Evolutionary conservation across 2,329 filamentous ascomycete genomes (phyloP).

Genomic region (Xylaria multiplex): DNA sequence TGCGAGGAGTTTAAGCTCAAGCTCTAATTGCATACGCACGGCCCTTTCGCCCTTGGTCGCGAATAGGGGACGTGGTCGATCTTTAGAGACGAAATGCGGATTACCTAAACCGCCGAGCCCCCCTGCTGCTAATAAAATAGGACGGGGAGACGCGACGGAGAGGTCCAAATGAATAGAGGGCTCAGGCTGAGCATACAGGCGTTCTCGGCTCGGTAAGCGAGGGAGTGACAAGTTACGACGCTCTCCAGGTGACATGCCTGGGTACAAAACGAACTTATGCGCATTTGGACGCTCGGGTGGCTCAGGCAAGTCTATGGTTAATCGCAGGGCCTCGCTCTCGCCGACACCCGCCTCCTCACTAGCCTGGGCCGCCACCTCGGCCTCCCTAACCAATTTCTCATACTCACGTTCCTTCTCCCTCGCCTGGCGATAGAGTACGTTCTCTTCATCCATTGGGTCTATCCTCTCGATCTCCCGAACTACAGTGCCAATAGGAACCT

Average conservation of each 20-base stretch:
- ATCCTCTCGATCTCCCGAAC: slow-evolving; percentile 81
- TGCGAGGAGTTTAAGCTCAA: slow-evolving; percentile 94
- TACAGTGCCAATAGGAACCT: slow-evolving; percentile 92
- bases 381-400: slow-evolving; percentile 42
- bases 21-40: slow-evolving; percentile 79
- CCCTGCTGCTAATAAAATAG: slow-evolving; percentile 86
- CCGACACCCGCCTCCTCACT: slow-evolving; percentile 52
- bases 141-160: slow-evolving; percentile 79
- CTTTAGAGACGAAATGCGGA: slow-evolving; percentile 85
- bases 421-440: slow-evolving; percentile 50
- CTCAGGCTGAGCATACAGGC: slow-evolving; percentile 72
- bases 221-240: slow-evolving; percentile 65
- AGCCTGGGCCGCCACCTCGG: slow-evolving; percentile 52
- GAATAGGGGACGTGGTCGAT: slow-evolving; percentile 81
- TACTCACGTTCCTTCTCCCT: slow-evolving; percentile 52
- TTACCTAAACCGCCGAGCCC: slow-evolving; percentile 92
- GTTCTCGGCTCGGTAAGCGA: slow-evolving; percentile 61
- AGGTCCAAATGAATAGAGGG: slow-evolving; percentile 79
- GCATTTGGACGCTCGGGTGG: slow-evolving; percentile 56
- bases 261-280: slow-evolving; percentile 88
- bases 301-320: slow-evolving; percentile 47
- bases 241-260: slow-evolving; percentile 77
- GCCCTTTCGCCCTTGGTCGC: slow-evolving; percentile 87
- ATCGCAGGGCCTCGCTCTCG: slow-evolving; percentile 35
- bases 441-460: slow-evolving; percentile 79